These are phyloP conservation scores for Tremellales sp. DNA, from an alignment of 1,284 basidiomycete species.

Conservation along the genomic window DNA sequence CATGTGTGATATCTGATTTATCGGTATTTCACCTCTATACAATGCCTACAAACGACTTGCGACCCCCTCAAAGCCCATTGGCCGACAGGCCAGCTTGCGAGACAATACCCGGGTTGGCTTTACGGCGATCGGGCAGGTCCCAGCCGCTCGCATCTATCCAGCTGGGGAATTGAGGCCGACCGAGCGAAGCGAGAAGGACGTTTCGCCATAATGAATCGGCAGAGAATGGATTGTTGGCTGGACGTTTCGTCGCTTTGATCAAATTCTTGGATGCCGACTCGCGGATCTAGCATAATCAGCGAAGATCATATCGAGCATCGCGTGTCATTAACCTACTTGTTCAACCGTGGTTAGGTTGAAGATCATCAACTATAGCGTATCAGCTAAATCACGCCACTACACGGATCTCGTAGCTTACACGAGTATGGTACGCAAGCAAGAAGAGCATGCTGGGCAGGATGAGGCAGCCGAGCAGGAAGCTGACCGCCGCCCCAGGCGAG, in stretches of 20 bases:
- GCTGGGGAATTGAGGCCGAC: slow-evolving; percentile 43
- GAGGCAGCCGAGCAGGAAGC: slow-evolving; percentile 63
- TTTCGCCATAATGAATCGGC: slow-evolving; percentile 32
- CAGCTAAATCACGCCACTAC: slow-evolving; percentile 5
- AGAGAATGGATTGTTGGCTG: slow-evolving; percentile 44
- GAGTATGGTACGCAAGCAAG: slow-evolving; percentile 73
- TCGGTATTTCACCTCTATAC: too few relatives aligned
- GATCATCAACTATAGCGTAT: slow-evolving; percentile 59
- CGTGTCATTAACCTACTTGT: slow-evolving; percentile 59
- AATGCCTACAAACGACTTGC: too few relatives aligned
- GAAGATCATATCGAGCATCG: neutral
- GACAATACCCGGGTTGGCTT: slow-evolving; percentile 33
- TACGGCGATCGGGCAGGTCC: slow-evolving; percentile 27
- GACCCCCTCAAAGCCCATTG: too few relatives aligned
- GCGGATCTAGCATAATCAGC: slow-evolving; percentile 35
- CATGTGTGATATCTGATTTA: too few relatives aligned
- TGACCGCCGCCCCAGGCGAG: slow-evolving; percentile 71
- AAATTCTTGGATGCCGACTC: slow-evolving; percentile 37
- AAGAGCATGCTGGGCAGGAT: slow-evolving; percentile 77
- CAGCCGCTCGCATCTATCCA: slow-evolving; percentile 45
- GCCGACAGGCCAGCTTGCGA: too few relatives aligned
- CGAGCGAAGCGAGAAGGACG: slow-evolving; percentile 39
- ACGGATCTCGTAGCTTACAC: slow-evolving; percentile 55
- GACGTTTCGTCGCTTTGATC: slow-evolving; percentile 24
- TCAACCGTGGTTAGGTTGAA: slow-evolving; percentile 89